Percentiles rank a stretch among this genome's conserved stretches.
Evolutionary conservation across 2,329 filamentous ascomycete genomes (phyloP).

Genomic region (Aspergillus nomiae): DNA sequence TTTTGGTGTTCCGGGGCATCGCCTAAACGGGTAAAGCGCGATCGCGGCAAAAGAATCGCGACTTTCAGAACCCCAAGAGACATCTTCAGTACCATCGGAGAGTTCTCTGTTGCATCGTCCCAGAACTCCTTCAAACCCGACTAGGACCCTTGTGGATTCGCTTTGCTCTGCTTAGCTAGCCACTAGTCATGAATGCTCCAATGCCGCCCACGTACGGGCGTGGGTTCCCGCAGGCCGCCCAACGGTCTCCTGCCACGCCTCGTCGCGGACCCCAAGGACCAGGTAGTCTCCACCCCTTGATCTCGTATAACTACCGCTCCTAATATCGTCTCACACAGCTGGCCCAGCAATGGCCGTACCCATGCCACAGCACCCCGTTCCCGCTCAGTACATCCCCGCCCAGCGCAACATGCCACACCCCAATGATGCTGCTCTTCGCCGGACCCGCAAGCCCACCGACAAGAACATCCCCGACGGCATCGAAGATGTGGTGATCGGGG

Average conservation of each 20-base stretch:
- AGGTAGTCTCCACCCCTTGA: constrained; percentile 32
- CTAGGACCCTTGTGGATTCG: constrained; percentile 8
- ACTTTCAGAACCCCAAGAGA: constrained; percentile 26
- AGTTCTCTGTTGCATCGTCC: constrained; percentile 16
- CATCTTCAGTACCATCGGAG: constrained; percentile 4
- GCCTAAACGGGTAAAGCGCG: constrained; percentile 40
- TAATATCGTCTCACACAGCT: constrained; percentile 19
- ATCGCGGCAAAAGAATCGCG: constrained; percentile 39
- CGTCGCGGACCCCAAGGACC: constrained; percentile 41
- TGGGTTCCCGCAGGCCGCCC: constrained; percentile 41
- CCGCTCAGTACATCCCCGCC: constrained; percentile 40
- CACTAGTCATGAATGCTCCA: constrained; percentile 39
- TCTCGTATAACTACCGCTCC: constrained; percentile 14
- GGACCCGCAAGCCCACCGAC: constrained; percentile 88
- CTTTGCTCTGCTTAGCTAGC: constrained; percentile 1
- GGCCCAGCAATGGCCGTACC: constrained; percentile 37
- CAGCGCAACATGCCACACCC: constrained; percentile 41
- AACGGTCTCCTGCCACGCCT: constrained; percentile 46
- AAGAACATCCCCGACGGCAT: constrained; percentile 91
- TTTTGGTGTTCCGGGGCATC: constrained; percentile 5
- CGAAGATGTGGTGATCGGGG: constrained; percentile 78
- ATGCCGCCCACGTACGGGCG: constrained; percentile 47
- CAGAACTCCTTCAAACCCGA: constrained; percentile 16
- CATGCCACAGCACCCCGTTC: constrained; percentile 40
- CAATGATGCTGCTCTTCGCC: constrained; percentile 65